These are phyloP conservation scores for Pharus latifolius DNA, from an alignment of 176 grass and related monocot species.

Conservation along the genomic window DNA sequence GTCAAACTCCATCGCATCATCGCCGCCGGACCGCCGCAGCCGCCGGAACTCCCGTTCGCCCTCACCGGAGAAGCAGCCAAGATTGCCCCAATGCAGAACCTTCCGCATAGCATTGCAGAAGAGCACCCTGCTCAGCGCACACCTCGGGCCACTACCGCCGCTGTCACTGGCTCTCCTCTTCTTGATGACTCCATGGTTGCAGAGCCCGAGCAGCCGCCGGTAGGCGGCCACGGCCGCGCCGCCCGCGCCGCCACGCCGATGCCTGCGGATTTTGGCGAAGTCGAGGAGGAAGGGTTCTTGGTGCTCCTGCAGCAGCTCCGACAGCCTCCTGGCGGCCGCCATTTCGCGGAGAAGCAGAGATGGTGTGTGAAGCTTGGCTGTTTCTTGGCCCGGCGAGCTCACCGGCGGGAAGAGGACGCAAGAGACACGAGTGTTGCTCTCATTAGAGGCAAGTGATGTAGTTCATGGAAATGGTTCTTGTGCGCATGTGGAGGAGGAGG, in stretches of 20 bases:
- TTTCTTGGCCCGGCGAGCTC: neutral
- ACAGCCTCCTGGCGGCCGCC: conserved; percentile 61
- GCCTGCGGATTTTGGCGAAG: neutral
- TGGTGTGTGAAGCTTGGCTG: neutral
- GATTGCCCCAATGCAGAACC: conserved; percentile 16
- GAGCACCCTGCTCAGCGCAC: conserved; percentile 25
- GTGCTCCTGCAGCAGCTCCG: conserved; percentile 87
- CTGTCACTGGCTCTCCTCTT: neutral
- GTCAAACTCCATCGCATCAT: conserved; percentile 20
- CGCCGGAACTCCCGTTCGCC: conserved; percentile 42
- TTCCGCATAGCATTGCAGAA: conserved; percentile 21
- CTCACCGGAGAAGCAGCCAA: conserved; percentile 19
- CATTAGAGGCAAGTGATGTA: neutral
- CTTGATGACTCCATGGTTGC: conserved; percentile 47
- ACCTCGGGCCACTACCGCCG: neutral
- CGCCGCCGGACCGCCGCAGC: conserved; percentile 15
- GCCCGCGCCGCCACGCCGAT: neutral
- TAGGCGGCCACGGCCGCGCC: conserved; percentile 18
- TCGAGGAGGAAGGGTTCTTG: conserved; percentile 96
- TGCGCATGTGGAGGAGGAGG: conserved; percentile 3
- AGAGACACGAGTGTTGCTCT: neutral
- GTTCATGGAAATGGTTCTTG: conserved; percentile 1
- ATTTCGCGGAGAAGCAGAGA: conserved; percentile 14
- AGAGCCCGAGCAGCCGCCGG: conserved; percentile 43
- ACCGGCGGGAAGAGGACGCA: neutral